Evolutionary conservation across 768 basidiomycete genomes (phyloP), one percentile per base, ranked within the genome.

Genomic region (Auriscalpium microsporum): DNA sequence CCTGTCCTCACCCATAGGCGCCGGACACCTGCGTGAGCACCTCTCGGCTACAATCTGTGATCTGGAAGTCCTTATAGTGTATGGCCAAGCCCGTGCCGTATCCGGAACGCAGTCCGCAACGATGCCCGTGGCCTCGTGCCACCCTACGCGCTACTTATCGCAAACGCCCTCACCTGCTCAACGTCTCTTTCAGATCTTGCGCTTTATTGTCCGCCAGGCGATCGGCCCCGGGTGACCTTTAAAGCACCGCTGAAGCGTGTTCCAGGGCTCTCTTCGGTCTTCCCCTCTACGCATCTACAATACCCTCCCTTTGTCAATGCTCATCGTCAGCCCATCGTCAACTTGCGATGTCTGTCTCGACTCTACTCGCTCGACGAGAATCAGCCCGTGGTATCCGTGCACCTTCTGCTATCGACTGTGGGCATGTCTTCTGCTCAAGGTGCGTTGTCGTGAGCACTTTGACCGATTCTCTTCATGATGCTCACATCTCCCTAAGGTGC

Each of bases 301-400:
- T 47, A 28, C 48, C 36, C 37, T 50, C 50, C 51, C 51, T 56
- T 38, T 61, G 45, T 42, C 55, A 23, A 64, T 67, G 68, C 53
- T 67, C 17, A 47, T 65, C 47, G 51, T 63, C 40, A 60, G 64
- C 34, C 47, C 64, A 36, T 58, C 63, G 36, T 67, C 65, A 5
- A 57, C 65, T 34, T 67, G 65, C 56, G 65, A 67, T 50, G 62
- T 67, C 45, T 67, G 65, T 53, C 56, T 64, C 47, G 65, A 67
- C 50, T 56, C 17, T 67, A 61, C 51, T 42, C 56, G 19, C 58
- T 62, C 38, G 58, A 58, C 52, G 54, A 52, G 23, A 58, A 56
- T 6, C 16, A 58, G 10, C 52, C 58, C 16, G 51, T 42, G 8
- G 28, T 16, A 28, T 44, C 42, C 56, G 55, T 47, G 56, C 49